Base-by-base conservation (phyloP, 768 basidiomycete genomes). In the Astraeus odoratus region DNA sequence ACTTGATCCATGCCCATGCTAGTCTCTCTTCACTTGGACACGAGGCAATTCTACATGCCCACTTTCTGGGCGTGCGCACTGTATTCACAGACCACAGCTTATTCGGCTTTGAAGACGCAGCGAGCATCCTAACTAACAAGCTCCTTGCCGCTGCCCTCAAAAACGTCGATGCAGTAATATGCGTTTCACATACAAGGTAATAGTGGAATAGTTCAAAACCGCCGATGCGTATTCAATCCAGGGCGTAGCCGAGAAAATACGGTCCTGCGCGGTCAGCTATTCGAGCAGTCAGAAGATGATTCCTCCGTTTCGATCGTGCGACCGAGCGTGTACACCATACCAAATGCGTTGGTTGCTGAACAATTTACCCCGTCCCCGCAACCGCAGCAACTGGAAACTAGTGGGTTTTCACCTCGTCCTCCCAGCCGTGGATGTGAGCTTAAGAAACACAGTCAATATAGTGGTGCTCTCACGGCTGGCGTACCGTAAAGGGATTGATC, bases 41-140 rank as follows among this genome's bases (percentile, higher is more conserved):
- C 54, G 96, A 99, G 66, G 93, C 78, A 18, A 85, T 99, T 44
- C 66, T 97, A 15, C 93, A 97, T 51, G 78, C 92, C 0, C 86
- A 92, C 53, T 69, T 90, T 16, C 75, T 98, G 68, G 85, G 87
- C 9, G 73, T 97, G 10, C 80, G 86, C 31, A 92, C 91, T 0
- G 87, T 97, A 8, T 95, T 98, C 61, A 98, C 96, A 0, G 96
- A 99, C 63, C 95, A 99, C 56, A 92, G 88, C 56, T 65, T 99
- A 22, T 98, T 98, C 54, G 95, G 93, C 1, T 93, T 99, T 57
- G 94, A 90, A 25, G 94, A 97, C 58, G 94, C 96, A 13, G 94
- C 93, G 1, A 93, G 94, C 53, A 95, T 99, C 31, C 70, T 97
- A 51, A 97, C 96, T 5, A 99, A 99, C 70, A 99, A 99, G 63